Evolutionary conservation across 83 land plant genomes (phyloP), one percentile per base, ranked within the genome.

Genomic region (Picea abies): DNA sequence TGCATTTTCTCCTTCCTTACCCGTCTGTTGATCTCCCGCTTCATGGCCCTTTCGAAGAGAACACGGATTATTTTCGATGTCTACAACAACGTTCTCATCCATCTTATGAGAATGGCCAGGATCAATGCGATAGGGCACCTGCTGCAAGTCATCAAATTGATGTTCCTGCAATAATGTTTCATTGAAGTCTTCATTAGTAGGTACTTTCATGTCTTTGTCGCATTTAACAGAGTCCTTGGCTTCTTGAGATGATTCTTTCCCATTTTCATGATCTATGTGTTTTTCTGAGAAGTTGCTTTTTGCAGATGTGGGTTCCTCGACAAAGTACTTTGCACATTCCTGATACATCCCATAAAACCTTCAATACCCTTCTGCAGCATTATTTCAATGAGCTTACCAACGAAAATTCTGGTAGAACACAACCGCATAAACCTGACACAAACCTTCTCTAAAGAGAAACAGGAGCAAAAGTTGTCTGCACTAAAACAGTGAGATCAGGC

Each of bases 361-460:
- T n/a, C 37, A 10, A 41, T 71, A 71, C 17, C 49, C 76, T 71
- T 39, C 76, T 39, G 20, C 20, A 17, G 52, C 76, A 39, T 39
- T 37, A 71, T 71, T 39, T 6, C 5, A 1, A 39, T 20, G 52
- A 19, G 12, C 19, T 71, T 71, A 17, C 47, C 39, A 71, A 71
- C 37, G 23, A 71, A 37, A 16, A 5, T 71, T 39, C 9, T 71
- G 6, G 5, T 47, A 37, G 11, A 44, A 71, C 39, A 71, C 17
- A 17, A 70, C 3, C 37, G 47, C 6, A 71, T 1, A 70, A 71
- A 47, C 20, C 49, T 17, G 15, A 32, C 44, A 71, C 76, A 71
- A 19, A 39, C 76, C 76, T 70, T 70, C 47, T 71, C 39, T 14
- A 19, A 37, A 71, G 76, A 71, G 44, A 71, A 71, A 71, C 52